These are phyloP conservation scores for Umbellularia californica DNA, from an alignment of 164 flowering plant species.

Conservation along the genomic window DNA sequence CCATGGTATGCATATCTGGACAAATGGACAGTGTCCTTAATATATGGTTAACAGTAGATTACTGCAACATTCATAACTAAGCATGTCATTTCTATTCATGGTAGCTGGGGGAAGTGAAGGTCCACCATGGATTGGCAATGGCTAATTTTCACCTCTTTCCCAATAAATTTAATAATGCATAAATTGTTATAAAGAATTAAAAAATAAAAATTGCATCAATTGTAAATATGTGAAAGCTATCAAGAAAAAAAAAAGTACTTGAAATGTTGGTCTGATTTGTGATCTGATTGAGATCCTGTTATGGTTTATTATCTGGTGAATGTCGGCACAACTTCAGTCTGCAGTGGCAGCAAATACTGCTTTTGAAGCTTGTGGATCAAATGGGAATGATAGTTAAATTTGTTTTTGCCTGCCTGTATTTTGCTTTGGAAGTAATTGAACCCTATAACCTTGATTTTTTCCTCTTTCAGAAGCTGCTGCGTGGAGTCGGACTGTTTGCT, in stretches of 20 bases:
- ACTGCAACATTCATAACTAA: too few relatives aligned
- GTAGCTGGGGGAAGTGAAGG: neutral
- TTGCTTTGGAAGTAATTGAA: neutral
- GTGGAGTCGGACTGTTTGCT: conserved; percentile 52
- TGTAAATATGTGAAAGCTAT: too few relatives aligned
- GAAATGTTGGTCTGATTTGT: too few relatives aligned
- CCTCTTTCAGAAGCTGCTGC: conserved; percentile 48
- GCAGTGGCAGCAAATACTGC: neutral
- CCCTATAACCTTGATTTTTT: neutral
- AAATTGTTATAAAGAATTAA: neutral
- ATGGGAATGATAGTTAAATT: neutral
- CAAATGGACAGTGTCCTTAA: too few relatives aligned
- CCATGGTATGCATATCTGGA: too few relatives aligned
- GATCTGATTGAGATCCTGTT: too few relatives aligned
- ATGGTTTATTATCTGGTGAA: neutral
- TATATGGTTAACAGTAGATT: too few relatives aligned
- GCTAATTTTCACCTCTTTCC: neutral
- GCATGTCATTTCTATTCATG: neutral
- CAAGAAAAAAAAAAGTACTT: too few relatives aligned
- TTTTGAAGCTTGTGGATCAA: neutral
- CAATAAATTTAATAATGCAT: neutral
- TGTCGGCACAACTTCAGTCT: neutral
- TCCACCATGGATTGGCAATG: neutral
- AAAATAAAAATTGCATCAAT: neutral
- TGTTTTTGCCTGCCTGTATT: neutral